These are phyloP conservation scores for Hemileccinum rubropunctum DNA, from an alignment of 768 basidiomycete species.

Conservation along the genomic window DNA sequence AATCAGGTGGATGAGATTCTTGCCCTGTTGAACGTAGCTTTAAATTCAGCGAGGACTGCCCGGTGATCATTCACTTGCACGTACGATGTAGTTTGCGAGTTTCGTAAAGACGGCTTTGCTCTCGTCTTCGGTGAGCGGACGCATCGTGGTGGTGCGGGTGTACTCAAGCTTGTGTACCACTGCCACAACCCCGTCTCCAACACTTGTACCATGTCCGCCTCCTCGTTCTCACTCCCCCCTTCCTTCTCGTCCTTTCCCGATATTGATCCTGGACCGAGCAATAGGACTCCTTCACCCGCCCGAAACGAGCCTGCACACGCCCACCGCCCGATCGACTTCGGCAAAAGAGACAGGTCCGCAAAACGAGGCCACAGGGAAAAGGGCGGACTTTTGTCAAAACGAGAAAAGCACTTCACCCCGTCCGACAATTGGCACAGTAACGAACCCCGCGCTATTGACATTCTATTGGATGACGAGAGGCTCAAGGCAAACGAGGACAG, in stretches of 20 bases:
- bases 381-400: constrained; percentile 28
- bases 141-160: constrained; percentile 67
- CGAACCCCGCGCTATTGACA: constrained; percentile 11
- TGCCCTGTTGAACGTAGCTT: constrained; percentile 57
- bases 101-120: constrained; percentile 96
- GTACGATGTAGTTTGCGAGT: constrained; percentile 93
- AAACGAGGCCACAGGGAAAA: constrained; percentile 27
- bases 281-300: constrained; percentile 16
- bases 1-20: constrained; percentile 93
- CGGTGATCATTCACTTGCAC: constrained; percentile 27
- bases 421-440: constrained; percentile 24
- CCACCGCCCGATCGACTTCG: constrained; percentile 10
- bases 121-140: constrained; percentile 95
- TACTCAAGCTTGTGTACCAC: neutral
- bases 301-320: constrained; percentile 16
- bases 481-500: constrained; percentile 36
- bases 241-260: constrained; percentile 73
- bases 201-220: constrained; percentile 40
- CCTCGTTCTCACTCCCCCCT: constrained; percentile 62
- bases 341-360: constrained; percentile 18
- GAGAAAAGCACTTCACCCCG: constrained; percentile 29
- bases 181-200: constrained; percentile 6
- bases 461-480: constrained; percentile 29
- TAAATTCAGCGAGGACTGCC: neutral
- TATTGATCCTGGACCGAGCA: constrained; percentile 44